Percentiles rank a stretch among this genome's conserved stretches.
Conservation (phyloP, 148 eudicot genomes). For the Gaultheria prostrata region DNA sequence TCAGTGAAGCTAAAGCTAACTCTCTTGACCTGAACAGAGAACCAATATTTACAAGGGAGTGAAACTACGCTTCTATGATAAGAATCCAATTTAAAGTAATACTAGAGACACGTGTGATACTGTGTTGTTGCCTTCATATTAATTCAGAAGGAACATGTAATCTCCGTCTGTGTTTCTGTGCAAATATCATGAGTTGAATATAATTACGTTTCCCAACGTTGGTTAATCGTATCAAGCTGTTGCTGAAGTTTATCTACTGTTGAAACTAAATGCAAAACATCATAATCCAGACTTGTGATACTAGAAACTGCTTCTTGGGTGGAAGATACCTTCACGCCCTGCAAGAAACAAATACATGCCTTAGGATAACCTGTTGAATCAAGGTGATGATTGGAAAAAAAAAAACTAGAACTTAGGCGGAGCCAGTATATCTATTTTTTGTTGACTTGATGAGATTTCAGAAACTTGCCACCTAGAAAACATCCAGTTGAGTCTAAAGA, state of each 20-base stretch:
- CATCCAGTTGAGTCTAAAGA: neutral
- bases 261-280: slow-evolving; percentile 65
- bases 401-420: neutral
- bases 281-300: slow-evolving; percentile 52
- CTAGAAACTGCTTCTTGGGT: slow-evolving; percentile 46
- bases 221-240: slow-evolving; percentile 64
- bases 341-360: slow-evolving; percentile 19
- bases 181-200: slow-evolving; percentile 10
- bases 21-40: slow-evolving; percentile 48
- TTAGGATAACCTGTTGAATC: slow-evolving; percentile 5
- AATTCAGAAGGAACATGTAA: slow-evolving; percentile 6
- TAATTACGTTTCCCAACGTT: slow-evolving; percentile 56
- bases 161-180: neutral
- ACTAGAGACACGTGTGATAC: neutral
- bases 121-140: neutral
- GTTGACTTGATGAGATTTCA: slow-evolving; percentile 7
- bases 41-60: slow-evolving; percentile 2
- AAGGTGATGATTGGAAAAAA: neutral
- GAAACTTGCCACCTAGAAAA: neutral
- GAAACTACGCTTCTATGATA: neutral
- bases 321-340: slow-evolving; percentile 89
- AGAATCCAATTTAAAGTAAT: neutral
- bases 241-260: slow-evolving; percentile 79
- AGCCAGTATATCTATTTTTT: neutral
- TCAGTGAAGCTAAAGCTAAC: slow-evolving; percentile 60